Evolutionary conservation across 2,329 filamentous ascomycete species (phyloP).

Genomic region (Colletotrichum caudatum): DNA sequence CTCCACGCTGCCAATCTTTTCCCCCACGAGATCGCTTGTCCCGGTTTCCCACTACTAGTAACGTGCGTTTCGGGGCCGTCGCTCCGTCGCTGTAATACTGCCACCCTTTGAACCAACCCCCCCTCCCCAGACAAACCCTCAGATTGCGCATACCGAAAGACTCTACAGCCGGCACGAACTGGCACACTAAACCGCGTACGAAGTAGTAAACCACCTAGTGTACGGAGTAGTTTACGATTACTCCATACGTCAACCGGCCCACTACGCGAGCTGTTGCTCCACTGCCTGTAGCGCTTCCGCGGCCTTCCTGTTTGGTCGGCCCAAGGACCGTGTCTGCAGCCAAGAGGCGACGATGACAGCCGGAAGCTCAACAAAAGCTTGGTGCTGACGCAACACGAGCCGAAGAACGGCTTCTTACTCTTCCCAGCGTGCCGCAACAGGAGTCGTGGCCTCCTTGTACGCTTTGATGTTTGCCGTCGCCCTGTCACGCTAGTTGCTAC

Average conservation of each 20-base stretch:
- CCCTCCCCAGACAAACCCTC: neutral
- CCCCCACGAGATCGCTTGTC: neutral
- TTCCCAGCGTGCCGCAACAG: neutral
- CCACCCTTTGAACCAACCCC: neutral
- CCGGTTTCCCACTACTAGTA: constrained; percentile 13
- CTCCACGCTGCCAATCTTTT: constrained; percentile 30
- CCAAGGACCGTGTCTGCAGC: constrained; percentile 1
- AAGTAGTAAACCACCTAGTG: too few species aligned
- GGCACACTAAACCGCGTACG: too few species aligned
- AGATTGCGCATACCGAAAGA: neutral
- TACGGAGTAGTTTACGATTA: too few species aligned
- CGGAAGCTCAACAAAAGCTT: neutral
- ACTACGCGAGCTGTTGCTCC: neutral
- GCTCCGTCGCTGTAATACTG: neutral
- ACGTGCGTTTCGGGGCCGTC: neutral
- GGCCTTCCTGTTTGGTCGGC: constrained; percentile 15
- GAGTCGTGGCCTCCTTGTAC: neutral
- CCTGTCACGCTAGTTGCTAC: constrained; percentile 25
- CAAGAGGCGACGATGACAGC: neutral
- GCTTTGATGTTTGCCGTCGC: constrained; percentile 25
- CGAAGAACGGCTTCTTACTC: neutral
- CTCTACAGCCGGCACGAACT: too few species aligned
- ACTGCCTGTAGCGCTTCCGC: neutral
- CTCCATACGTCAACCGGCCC: too few species aligned
- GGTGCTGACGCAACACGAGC: constrained; percentile 4